Evolutionary conservation across 2,329 filamentous ascomycete genomes (phyloP).

Genomic region (Scleromitrula shiraiana): DNA sequence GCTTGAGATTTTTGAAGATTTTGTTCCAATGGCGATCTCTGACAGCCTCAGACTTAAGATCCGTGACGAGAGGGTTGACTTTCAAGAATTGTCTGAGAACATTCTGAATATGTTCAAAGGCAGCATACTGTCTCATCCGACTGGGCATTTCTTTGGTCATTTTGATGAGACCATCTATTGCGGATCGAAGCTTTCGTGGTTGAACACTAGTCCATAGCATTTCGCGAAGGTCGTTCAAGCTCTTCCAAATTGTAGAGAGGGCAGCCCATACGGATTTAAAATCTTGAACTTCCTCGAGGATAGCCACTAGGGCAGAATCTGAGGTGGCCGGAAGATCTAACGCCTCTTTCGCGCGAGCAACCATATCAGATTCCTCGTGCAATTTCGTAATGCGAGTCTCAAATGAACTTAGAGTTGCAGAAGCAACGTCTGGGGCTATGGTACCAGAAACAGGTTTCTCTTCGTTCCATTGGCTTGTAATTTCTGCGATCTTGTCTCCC

Average conservation of each 20-base stretch:
- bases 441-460: slow-evolving; percentile 96
- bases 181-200: slow-evolving; percentile 82
- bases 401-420: slow-evolving; percentile 71
- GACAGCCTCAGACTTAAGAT: slow-evolving; percentile 94
- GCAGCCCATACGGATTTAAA: slow-evolving; percentile 99
- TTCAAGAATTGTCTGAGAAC: slow-evolving; percentile 83
- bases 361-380: slow-evolving; percentile 83
- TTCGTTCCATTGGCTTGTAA: slow-evolving; percentile 83
- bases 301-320: slow-evolving; percentile 73
- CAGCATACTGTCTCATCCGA: slow-evolving; percentile 97
- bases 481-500: slow-evolving; percentile 76
- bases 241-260: slow-evolving; percentile 92
- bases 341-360: slow-evolving; percentile 93
- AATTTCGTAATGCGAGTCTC: slow-evolving; percentile 78
- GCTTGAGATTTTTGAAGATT: slow-evolving; percentile 93
- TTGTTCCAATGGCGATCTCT: slow-evolving; percentile 95
- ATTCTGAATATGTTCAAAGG: slow-evolving; percentile 97
- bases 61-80: slow-evolving; percentile 78
- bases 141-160: slow-evolving; percentile 99
- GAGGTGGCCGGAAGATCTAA: slow-evolving; percentile 76
- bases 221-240: slow-evolving; percentile 86
- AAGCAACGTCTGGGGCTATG: slow-evolving; percentile 83
- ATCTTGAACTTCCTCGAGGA: slow-evolving; percentile 93
- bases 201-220: slow-evolving; percentile 92
- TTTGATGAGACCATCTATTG: slow-evolving; percentile 87